Conservation (phyloP, 23 red algal species). For the Agarophyton chilense region DNA sequence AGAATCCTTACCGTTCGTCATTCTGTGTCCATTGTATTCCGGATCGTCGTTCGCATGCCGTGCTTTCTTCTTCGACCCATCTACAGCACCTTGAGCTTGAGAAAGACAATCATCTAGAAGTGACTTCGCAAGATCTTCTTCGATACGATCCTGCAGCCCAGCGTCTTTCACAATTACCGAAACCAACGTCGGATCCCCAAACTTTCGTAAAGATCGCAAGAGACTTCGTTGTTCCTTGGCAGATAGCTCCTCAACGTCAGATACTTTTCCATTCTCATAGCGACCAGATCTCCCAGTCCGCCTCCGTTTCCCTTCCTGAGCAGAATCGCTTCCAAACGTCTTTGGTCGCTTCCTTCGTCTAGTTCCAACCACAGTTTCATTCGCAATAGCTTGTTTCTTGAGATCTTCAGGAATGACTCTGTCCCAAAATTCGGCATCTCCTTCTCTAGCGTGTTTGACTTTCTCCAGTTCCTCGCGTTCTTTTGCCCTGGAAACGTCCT, state of each 20-base stretch:
- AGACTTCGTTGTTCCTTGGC: slow-evolving; percentile 73
- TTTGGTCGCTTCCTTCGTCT: slow-evolving; percentile 65
- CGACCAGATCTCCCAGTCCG: slow-evolving; percentile 13
- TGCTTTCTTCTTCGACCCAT: slow-evolving; percentile 2
- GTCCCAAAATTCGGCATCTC: slow-evolving; percentile 90
- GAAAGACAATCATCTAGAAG: slow-evolving; percentile 69
- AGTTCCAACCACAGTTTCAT: slow-evolving; percentile 69
- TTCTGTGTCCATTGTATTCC: slow-evolving; percentile 38
- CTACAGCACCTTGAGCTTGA: slow-evolving; percentile 55
- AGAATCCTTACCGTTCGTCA: slow-evolving; percentile 41
- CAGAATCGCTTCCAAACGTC: slow-evolving; percentile 39
- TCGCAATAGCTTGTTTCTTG: slow-evolving; percentile 73
- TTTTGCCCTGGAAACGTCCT: slow-evolving; percentile 23
- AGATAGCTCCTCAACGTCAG: slow-evolving; percentile 63
- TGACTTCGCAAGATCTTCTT: slow-evolving; percentile 49
- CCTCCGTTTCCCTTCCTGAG: slow-evolving; percentile 49
- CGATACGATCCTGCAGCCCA: slow-evolving; percentile 69
- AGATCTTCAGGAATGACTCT: slow-evolving; percentile 86
- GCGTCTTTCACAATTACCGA: slow-evolving; percentile 70
- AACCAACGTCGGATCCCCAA: slow-evolving; percentile 58
- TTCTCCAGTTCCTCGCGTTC: slow-evolving; percentile 48
- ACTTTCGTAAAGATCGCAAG: slow-evolving; percentile 79
- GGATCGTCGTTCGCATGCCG: slow-evolving; percentile 25
- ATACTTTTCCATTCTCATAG: slow-evolving; percentile 10
- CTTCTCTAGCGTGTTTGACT: slow-evolving; percentile 50